Base-by-base conservation (phyloP, 2,329 filamentous ascomycete species). In the Aulographum hederae region DNA sequence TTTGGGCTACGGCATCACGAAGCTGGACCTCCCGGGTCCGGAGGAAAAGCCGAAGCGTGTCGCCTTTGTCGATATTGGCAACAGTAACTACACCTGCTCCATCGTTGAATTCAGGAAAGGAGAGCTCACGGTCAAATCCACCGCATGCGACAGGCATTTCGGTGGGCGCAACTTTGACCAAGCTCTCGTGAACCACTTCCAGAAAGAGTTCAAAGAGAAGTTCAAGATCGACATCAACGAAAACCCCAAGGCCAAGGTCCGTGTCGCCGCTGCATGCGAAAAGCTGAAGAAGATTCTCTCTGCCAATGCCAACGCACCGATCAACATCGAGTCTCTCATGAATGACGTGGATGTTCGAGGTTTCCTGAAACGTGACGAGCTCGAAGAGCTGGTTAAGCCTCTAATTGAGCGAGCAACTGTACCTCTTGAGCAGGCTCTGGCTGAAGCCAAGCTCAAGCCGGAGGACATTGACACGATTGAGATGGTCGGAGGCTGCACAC, bases 281-380 rank as follows among this genome's bases (percentile, higher is more conserved):
- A 94, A 93, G 69, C 63, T 92, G 52, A 98, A 98, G 76, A 95
- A 95, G 73, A 76, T 95, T 34, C 66, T 98, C 34, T 95, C 86
- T 21, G 89, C 89, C 52, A 95, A 95, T 63, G 78, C 85, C 44
- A 70, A 78, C 50, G 84, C 86, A 13, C 82, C 86, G 31, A 60
- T 98, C 56, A 95, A 85, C 67, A 91, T 98, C 48, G 89, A 98
- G 65, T 94, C 85, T 21, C 66, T 98, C 44, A 95, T 98, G 85
- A 91, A 95, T 58, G 89, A 98, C 53, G 65, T 93, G 38, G 89
- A 98, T 53, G 89, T 93, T 23, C 72, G 71, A 33, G 65, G 78
- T 37, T 78, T 92, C 68, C 68, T 98, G 50, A 94, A 86, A 54
- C 78, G 89, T 40, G 80, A 93, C 50, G 86, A 95, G 52, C 73